A percentile compares a stretch with the other conserved stretches of the same genome.
phyloP scores from a whole-genome alignment of 805 yeast genomes.

The Sugiyamaella chiloensis region DNA sequence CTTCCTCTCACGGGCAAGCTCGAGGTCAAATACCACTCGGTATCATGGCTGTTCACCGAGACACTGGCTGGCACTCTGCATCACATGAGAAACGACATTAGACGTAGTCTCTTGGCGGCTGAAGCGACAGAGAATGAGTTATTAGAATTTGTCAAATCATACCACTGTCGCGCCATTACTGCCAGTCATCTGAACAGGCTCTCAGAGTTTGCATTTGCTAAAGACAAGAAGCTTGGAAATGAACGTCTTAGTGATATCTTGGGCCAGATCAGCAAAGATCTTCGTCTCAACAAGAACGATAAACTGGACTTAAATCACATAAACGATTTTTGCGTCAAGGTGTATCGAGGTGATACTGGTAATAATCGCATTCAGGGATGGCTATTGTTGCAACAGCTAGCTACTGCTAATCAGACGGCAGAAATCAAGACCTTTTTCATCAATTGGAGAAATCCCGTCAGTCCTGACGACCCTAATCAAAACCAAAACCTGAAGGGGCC shows the following conservation, averaged over 20 bases:
- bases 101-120: background rate
- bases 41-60: conserved; percentile 7
- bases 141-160: background rate
- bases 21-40: conserved; percentile 1
- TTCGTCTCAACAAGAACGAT: background rate
- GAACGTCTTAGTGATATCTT: background rate
- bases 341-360: background rate
- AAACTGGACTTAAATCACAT: background rate
- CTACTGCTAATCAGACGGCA: background rate
- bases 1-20: conserved; percentile 2
- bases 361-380: conserved; percentile 1
- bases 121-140: background rate
- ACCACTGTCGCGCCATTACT: conserved; percentile 6
- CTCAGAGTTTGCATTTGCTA: conserved; percentile 7
- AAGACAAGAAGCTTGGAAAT: background rate
- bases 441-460: background rate
- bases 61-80: conserved; percentile 1
- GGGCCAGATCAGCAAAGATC: conserved; percentile 1
- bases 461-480: background rate
- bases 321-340: background rate
- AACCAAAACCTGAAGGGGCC: background rate
- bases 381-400: background rate
- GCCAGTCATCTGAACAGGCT: conserved; percentile 30
- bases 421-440: background rate
- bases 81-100: conserved; percentile 2